Base-by-base conservation (phyloP, 2,329 filamentous ascomycete genomes). In the Aspergillus flavus region DNA sequence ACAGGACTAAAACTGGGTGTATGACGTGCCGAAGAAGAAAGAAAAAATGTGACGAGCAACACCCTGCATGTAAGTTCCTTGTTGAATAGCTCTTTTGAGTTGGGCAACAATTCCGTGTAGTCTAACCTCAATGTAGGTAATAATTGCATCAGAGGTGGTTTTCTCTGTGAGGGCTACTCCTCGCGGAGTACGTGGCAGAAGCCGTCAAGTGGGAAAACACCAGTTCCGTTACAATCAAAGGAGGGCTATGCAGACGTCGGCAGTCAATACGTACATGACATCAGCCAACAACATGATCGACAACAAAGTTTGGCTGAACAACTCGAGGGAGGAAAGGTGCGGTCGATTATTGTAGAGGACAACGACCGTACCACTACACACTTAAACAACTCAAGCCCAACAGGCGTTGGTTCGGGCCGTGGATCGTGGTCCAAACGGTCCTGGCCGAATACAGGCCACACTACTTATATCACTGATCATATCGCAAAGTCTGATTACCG, bases 41-140 rank as follows among this genome's bases (percentile, higher is more conserved):
- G 85, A 98, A 98, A 87, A 98, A 98, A 80, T 98, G 95, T 75
- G 94, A 98, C 75, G 95, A 98, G 81, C 87, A 86, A 59, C 96
- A 96, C 77, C 95, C 95, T 30, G 89, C 93, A 78, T 98, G 95
- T 96, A 84, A 84, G 91, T 78, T 57, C 52, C 36, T 57, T 43
- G 32, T 58, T 43, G 36, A 59, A 56, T 26, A 55, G 43, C 53
- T 36, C 54, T 64, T 9, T 61, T 61, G 21, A 34, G 19, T 16
- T 54, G 52, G 19, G n/a, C 9, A 23, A 21, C 11, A 12, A 57
- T 57, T 60, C 58, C 28, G 52, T 60, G 62, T 28, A 61, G 56
- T 61, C 57, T 68, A 34, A 64, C 58, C 61, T 54, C 32, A 57
- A 64, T 61, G 57, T 66, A 94, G 91, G 91, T 80, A 91, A 90